Evolutionary conservation across 129 eudicot species (phyloP).

Genomic region (Scalesia atractyloides): DNA sequence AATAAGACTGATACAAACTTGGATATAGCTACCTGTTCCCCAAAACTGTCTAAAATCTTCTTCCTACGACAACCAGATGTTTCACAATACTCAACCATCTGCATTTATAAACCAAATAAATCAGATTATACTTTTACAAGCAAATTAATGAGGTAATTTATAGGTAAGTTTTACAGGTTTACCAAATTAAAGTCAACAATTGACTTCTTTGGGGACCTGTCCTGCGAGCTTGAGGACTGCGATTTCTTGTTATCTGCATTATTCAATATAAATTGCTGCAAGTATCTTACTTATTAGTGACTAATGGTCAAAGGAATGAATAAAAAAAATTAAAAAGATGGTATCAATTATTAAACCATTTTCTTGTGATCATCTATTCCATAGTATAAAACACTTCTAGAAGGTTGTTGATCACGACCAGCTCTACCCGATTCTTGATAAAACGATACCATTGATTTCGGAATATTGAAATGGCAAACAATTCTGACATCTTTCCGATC

Average conservation of each 20-base stretch:
- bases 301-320: background rate
- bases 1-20: background rate
- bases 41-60: constrained; percentile 83
- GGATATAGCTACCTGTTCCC: constrained; percentile 69
- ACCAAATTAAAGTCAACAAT: constrained; percentile 69
- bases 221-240: constrained; percentile 55
- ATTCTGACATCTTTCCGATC: constrained; percentile 92
- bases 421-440: constrained; percentile 99
- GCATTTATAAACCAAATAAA: constrained; percentile 29
- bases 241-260: constrained; percentile 67
- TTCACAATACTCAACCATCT: constrained; percentile 96
- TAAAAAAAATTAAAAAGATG: constrained; percentile 1
- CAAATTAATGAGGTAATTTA: constrained; percentile 16
- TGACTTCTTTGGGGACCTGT: constrained; percentile 63
- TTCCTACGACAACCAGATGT: constrained; percentile 84
- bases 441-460: constrained; percentile 95
- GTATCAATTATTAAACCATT: constrained; percentile 54
- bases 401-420: constrained; percentile 93
- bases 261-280: constrained; percentile 77
- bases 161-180: constrained; percentile 22
- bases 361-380: constrained; percentile 90
- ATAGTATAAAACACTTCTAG: constrained; percentile 78
- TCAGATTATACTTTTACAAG: constrained; percentile 1
- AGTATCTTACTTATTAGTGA: constrained; percentile 12
- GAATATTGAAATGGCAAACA: constrained; percentile 94